Base-by-base conservation (phyloP, 73 alveolate species). In the Blepharisma japonicum region DNA sequence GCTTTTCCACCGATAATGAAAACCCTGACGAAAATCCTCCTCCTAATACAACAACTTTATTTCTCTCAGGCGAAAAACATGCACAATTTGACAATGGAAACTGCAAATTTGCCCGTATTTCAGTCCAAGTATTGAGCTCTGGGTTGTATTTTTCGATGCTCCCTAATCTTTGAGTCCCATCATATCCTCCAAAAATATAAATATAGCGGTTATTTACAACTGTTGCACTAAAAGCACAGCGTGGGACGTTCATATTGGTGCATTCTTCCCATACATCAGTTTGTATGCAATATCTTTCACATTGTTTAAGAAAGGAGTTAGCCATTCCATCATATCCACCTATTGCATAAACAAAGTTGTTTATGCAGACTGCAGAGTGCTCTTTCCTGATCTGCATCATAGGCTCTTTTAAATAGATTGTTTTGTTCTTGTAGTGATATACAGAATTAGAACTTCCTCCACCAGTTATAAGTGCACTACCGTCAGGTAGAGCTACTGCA, bases 271-370 rank as follows among this genome's bases (percentile, higher is more conserved):
- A 91, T 23, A 78, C 86, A 55, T 89, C 90, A 48, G 45, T 45
- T 38, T 77, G 56, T 39, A 79, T 77, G 50, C 81, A 71, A 80
- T 78, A 91, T 38, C 49, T 55, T 72, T 91, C 97, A 61, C 97
- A 91, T 21, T 87, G 74, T 68, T 80, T 80, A 7, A 91, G 89
- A 87, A 91, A 89, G 38, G 61, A 6, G 45, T 81, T 83, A 38
- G 82, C 46, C 23, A 85, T 81, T 8, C 97, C 97, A 84, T 91
- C 97, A 77, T 91, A 91, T 55, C 97, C 97, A n/a, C 97, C 97
- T 88, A 91, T 86, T 2, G 94, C 95, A 71, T 89, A 91, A 1
- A 91, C 95, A 42, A 71, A 80, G 56, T 86, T 83, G 68, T 87
- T 92, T 20, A 66, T 68, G 68, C 80, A 89, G 7, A 86, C 92